Evolutionary conservation across 257 asterid species (phyloP).

Genomic region (Fraxinus anomala): DNA sequence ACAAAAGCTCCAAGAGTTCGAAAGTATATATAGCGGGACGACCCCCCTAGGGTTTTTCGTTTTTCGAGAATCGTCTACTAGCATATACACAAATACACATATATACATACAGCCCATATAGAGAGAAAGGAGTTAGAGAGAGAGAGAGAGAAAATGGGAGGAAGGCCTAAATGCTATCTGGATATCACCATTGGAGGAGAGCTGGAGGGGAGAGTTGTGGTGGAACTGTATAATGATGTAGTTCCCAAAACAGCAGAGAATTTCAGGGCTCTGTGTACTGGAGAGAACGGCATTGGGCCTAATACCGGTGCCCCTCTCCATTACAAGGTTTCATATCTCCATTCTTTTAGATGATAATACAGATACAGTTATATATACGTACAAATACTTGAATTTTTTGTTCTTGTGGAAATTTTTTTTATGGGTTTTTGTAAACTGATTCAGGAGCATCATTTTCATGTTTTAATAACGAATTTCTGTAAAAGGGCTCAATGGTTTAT

Average conservation of each 20-base stretch:
- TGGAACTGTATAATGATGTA: slow-evolving; percentile 72
- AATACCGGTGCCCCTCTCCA: slow-evolving; percentile 83
- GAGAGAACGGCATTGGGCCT: slow-evolving; percentile 93
- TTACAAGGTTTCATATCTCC: slow-evolving; percentile 57
- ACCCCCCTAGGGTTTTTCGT: slow-evolving; percentile 46
- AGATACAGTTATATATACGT: neutral
- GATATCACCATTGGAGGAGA: slow-evolving; percentile 88
- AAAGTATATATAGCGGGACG: slow-evolving; percentile 48
- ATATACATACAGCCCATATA: slow-evolving; percentile 12
- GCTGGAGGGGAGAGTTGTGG: slow-evolving; percentile 82
- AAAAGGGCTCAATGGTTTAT: neutral
- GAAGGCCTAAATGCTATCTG: slow-evolving; percentile 64
- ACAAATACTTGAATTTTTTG: slow-evolving; percentile 4
- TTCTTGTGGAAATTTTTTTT: neutral
- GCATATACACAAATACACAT: neutral
- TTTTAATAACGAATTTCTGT: neutral
- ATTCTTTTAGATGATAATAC: neutral
- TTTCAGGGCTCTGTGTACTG: slow-evolving; percentile 95
- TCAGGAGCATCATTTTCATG: neutral
- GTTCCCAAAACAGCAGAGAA: slow-evolving; percentile 96
- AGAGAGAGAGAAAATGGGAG: slow-evolving; percentile 32
- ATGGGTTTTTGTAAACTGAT: slow-evolving; percentile 4
- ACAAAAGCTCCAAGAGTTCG: slow-evolving; percentile 37
- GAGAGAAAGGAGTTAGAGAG: neutral
- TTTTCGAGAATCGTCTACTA: slow-evolving; percentile 35